Conservation (phyloP, 2,329 filamentous ascomycete species). For the Bipolaris bicolor region DNA sequence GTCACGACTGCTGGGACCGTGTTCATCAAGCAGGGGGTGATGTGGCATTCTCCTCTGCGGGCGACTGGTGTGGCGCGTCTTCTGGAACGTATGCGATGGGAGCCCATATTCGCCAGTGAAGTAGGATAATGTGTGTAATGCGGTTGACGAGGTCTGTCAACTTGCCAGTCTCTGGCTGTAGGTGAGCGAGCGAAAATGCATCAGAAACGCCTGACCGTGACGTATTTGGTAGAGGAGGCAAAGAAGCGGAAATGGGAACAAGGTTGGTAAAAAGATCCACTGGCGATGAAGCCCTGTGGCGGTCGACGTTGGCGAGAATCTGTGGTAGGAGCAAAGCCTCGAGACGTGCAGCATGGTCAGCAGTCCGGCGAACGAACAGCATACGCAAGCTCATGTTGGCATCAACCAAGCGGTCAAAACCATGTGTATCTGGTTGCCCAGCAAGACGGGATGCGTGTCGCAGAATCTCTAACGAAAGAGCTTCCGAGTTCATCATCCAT, state of each 20-base stretch:
- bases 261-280: slow-evolving; percentile 54
- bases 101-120: slow-evolving; percentile 92
- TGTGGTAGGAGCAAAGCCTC: slow-evolving; percentile 34
- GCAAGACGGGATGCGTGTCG: slow-evolving; percentile 50
- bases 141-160: slow-evolving; percentile 74
- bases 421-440: slow-evolving; percentile 33
- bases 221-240: slow-evolving; percentile 14
- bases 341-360: slow-evolving; percentile 42
- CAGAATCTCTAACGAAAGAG: slow-evolving; percentile 55
- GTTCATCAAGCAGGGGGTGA: background rate
- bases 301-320: slow-evolving; percentile 35
- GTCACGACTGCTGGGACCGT: background rate
- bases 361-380: slow-evolving; percentile 41
- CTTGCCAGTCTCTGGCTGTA: slow-evolving; percentile 33
- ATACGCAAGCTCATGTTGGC: slow-evolving; percentile 46
- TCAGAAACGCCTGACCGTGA: slow-evolving; percentile 31
- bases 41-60: background rate
- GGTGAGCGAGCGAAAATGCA: slow-evolving; percentile 26
- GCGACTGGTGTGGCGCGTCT: slow-evolving; percentile 9
- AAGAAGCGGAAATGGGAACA: slow-evolving; percentile 34
- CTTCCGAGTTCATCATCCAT: slow-evolving; percentile 50
- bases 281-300: slow-evolving; percentile 47
- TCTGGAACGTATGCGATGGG: slow-evolving; percentile 68
- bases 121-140: slow-evolving; percentile 79
- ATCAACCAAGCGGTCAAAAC: slow-evolving; percentile 44